Conservation (phyloP, 1,139 yeast species). For the Kurtzmaniella quercitrusa region DNA sequence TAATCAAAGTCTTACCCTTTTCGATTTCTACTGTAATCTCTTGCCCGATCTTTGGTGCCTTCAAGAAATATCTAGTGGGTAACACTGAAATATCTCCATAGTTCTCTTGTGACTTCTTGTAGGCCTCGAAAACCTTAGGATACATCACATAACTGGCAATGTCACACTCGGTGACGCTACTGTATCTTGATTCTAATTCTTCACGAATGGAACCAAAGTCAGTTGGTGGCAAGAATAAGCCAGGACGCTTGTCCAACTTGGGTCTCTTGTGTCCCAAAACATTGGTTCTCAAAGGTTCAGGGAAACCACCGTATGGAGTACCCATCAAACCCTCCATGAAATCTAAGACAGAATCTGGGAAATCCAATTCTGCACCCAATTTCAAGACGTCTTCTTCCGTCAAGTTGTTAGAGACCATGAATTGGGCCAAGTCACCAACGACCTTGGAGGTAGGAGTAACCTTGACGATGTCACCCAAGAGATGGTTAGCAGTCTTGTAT, state of each 20-base stretch:
- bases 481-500: slow-evolving; percentile 81
- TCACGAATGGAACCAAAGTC: slow-evolving; percentile 68
- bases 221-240: slow-evolving; percentile 78
- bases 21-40: slow-evolving; percentile 88
- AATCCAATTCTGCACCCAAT: slow-evolving; percentile 85
- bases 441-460: slow-evolving; percentile 99
- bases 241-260: slow-evolving; percentile 87
- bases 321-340: slow-evolving; percentile 99
- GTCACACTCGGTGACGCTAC: slow-evolving; percentile 71
- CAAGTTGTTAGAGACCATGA: slow-evolving; percentile 94
- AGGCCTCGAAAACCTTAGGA: slow-evolving; percentile 94
- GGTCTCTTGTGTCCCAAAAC: slow-evolving; percentile 81
- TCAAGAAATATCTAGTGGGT: slow-evolving; percentile 87
- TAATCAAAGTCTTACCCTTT: slow-evolving; percentile 88
- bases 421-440: slow-evolving; percentile 98
- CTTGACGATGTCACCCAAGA: slow-evolving; percentile 94
- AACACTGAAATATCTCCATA: slow-evolving; percentile 91
- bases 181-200: slow-evolving; percentile 65
- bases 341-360: slow-evolving; percentile 97
- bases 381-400: slow-evolving; percentile 79
- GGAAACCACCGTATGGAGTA: slow-evolving; percentile 99
- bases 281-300: slow-evolving; percentile 94
- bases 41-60: slow-evolving; percentile 83
- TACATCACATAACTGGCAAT: slow-evolving; percentile 96
- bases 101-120: slow-evolving; percentile 65